Evolutionary conservation across 2,329 filamentous ascomycete species (phyloP), one percentile per base, ranked within the genome.

Genomic region (Aspergillus texensis): DNA sequence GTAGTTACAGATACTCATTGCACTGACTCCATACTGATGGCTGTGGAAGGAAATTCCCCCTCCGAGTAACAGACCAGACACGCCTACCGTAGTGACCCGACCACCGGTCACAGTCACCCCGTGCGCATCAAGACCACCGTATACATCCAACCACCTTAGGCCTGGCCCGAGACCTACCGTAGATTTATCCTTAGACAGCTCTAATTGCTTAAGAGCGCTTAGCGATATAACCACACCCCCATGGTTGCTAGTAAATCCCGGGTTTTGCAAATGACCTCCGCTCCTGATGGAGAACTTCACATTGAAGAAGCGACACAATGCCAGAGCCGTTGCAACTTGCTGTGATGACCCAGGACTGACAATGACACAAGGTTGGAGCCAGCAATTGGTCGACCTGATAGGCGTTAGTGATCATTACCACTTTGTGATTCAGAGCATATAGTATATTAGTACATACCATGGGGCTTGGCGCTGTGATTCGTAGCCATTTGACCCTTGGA

Each of bases 141-240:
- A 83, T 0, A 85, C 78, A 21, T 81, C 71, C 19, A 73, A 71
- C 81, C 83, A 86, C 11, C 77, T 73, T 30, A 76, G 75, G 1
- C 83, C 84, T 0, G 79, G 69, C 1, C 83, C 85, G 34, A 86
- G 74, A 9, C 72, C 74, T 9, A 80, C 78, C 4, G 72, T 77
- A 2, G 68, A 69, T 11, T 70, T 74, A 54, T 80, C 78, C 3
- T 67, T 56, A 21, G 71, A 73, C 14, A 81, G 66, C 0, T 62
- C 64, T 32, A 83, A 69, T 10, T 70, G 50, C 58, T 80, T 78
- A 11, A 86, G 73, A 4, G 69, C 67, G 10, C 73, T 77, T 12
- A 85, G 78, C 19, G 84, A 84, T 65, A 88, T 81, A 6, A 84
- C 72, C 1, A 84, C 76, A 0, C 84, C 84, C 16, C 67, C 67